Evolutionary conservation across 2,329 filamentous ascomycete species (phyloP).

Genomic region (Hypoxylon sp.): DNA sequence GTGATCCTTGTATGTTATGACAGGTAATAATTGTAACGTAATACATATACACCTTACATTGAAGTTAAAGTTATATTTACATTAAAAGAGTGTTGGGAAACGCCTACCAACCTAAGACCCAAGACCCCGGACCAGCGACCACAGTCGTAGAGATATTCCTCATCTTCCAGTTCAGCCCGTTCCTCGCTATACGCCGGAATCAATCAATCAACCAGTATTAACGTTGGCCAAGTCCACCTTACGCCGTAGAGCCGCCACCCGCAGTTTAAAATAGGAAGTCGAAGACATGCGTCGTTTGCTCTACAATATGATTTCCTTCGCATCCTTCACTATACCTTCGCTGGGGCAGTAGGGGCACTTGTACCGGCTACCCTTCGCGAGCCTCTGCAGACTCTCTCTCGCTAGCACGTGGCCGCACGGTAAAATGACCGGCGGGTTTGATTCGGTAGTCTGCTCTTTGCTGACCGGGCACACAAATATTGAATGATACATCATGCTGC

Average conservation of each 20-base stretch:
- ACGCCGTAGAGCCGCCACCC: background rate
- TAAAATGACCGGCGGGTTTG: constrained; percentile 96
- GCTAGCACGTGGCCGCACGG: constrained; percentile 96
- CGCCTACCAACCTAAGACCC: background rate
- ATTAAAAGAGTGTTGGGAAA: background rate
- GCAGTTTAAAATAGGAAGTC: background rate
- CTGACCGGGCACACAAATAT: constrained; percentile 98
- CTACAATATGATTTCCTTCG: constrained; percentile 78
- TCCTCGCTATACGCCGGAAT: constrained; percentile 3
- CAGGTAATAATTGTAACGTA: background rate
- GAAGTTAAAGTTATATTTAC: background rate
- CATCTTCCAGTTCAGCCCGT: background rate
- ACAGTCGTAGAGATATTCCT: background rate
- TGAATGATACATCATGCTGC: constrained; percentile 83
- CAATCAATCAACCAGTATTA: background rate
- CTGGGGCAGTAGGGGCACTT: constrained; percentile 97
- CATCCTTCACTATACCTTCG: constrained; percentile 84
- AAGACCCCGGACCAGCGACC: background rate
- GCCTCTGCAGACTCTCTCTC: constrained; percentile 82
- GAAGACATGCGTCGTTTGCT: background rate
- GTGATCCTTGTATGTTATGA: no score
- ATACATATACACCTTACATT: background rate
- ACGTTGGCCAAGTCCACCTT: background rate
- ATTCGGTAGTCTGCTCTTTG: constrained; percentile 94
- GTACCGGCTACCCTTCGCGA: constrained; percentile 84